phyloP scores from a whole-genome alignment of 129 eudicot species.

The Mikania micrantha region DNA sequence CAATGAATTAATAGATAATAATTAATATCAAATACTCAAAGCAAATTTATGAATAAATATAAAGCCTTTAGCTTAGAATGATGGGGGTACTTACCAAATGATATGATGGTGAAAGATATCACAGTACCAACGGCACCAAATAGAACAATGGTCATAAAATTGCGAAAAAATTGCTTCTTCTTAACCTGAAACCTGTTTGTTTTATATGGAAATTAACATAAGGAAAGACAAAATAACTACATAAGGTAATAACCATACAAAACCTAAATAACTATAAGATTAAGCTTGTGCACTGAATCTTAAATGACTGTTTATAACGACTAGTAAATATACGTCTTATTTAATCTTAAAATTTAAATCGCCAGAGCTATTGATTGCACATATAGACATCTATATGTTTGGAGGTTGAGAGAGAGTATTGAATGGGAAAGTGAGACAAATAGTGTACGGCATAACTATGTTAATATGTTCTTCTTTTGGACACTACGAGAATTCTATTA shows the following conservation, averaged over 20 bases:
- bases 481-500: not conserved
- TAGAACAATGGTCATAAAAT: slow-evolving; percentile 71
- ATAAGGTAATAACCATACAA: slow-evolving; percentile 1
- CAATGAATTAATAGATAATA: not conserved
- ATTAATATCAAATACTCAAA: not conserved
- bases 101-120: slow-evolving; percentile 67
- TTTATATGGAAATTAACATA: not conserved
- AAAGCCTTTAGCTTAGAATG: not conserved
- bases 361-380: not conserved
- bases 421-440: not conserved
- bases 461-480: not conserved
- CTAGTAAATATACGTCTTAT: not conserved
- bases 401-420: not conserved
- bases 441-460: not conserved
- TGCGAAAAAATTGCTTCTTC: slow-evolving; percentile 88
- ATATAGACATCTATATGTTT: not conserved
- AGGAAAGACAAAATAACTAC: not conserved
- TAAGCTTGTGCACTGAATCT: slow-evolving; percentile 5
- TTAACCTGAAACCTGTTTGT: slow-evolving; percentile 88
- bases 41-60: not conserved
- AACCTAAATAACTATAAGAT: not conserved
- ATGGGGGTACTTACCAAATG: slow-evolving; percentile 54
- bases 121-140: slow-evolving; percentile 95
- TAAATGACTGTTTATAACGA: not conserved
- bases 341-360: not conserved